Evolutionary conservation across 345 rosid genomes (phyloP), one percentile per base, ranked within the genome.

Genomic region (Eutrema yunnanense): DNA sequence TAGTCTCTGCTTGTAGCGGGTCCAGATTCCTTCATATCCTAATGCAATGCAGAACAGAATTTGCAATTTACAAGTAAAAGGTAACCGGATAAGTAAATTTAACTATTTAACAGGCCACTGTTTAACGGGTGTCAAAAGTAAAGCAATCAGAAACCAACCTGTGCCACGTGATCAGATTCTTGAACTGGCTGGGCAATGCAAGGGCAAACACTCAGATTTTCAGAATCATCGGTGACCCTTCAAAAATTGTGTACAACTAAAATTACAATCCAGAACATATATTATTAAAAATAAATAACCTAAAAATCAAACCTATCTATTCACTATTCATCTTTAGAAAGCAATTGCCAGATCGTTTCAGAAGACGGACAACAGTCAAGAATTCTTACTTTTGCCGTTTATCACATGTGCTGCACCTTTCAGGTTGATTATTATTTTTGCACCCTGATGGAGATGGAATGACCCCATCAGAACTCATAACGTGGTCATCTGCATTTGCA

Each of bases 1-100:
- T 32, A 48, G 66, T 73, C 77, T 53, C 44, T 57, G 71, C 65
- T 61, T 48, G 69, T 59, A 74, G 47, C 64, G n/a, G 59, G 82
- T 81, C 75, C 84, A 42, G 71, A 79, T 78, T 76, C 82, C 82
- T 80, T 79, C 62, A 83, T 83, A 86, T 81, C 92, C 90, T 88
- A 81, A 83, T 83, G 69, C 88, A 82, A 81, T 62, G 65, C 61
- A 76, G 55, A 67, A 53, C 5, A 67, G 19, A 75, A 54, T 34
- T 52, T 49, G 48, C 9, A 53, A 32, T 30, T 16, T 46, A 64
- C 19, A 70, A 41, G 38, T 60, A 60, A 34, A 67, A 60, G n/a
- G 26, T 22, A 22, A 22, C 26, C 2, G 26, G 52, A 63, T 55
- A 46, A 29, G 29, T 44, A 54, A 27, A 55, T 63, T 41, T 30